A percentile compares a stretch with the other conserved stretches of the same genome.
Evolutionary conservation across 805 yeast species (phyloP).

Genomic region (Torulaspora franciscae): DNA sequence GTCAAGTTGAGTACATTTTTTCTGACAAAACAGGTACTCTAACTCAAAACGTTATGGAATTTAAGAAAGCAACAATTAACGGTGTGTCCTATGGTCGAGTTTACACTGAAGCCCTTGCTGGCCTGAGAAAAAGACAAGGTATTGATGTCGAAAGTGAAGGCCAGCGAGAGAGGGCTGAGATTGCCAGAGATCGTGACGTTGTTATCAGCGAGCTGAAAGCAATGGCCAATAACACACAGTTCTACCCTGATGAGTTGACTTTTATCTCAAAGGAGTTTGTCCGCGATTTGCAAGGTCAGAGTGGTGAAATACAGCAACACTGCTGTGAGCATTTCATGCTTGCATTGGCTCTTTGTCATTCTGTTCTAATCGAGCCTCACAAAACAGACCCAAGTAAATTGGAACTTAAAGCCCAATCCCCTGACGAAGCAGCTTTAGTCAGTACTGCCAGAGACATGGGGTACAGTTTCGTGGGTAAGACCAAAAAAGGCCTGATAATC

Average conservation of each 20-base stretch:
- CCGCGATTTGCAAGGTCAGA: slow-evolving; percentile 51
- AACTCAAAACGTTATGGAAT: slow-evolving; percentile 83
- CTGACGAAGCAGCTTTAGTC: slow-evolving; percentile 83
- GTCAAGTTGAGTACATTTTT: slow-evolving; percentile 79
- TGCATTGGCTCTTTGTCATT: slow-evolving; percentile 71
- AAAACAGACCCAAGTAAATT: slow-evolving; percentile 53
- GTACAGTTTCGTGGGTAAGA: slow-evolving; percentile 57
- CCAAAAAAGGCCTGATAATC: slow-evolving; percentile 62
- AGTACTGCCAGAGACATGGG: slow-evolving; percentile 78
- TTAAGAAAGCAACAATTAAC: slow-evolving; percentile 71
- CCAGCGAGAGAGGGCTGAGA: slow-evolving; percentile 46
- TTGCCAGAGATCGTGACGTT: slow-evolving; percentile 51
- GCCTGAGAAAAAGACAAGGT: slow-evolving; percentile 73
- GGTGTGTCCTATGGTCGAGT: slow-evolving; percentile 73
- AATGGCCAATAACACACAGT: slow-evolving; percentile 38
- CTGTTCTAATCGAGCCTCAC: slow-evolving; percentile 66
- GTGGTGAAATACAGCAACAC: slow-evolving; percentile 44
- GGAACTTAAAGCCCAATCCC: slow-evolving; percentile 70
- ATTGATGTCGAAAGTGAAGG: slow-evolving; percentile 64
- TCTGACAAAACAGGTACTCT: slow-evolving; percentile 83
- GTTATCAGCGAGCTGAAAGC: slow-evolving; percentile 49
- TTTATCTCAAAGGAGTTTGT: slow-evolving; percentile 65
- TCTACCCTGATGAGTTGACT: slow-evolving; percentile 58
- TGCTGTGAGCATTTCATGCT: slow-evolving; percentile 72
- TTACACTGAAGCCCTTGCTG: slow-evolving; percentile 78